Percentiles rank a stretch among this genome's conserved stretches.
Evolutionary conservation across 2,329 filamentous ascomycete species (phyloP).

Genomic region (Xylariales sp.): DNA sequence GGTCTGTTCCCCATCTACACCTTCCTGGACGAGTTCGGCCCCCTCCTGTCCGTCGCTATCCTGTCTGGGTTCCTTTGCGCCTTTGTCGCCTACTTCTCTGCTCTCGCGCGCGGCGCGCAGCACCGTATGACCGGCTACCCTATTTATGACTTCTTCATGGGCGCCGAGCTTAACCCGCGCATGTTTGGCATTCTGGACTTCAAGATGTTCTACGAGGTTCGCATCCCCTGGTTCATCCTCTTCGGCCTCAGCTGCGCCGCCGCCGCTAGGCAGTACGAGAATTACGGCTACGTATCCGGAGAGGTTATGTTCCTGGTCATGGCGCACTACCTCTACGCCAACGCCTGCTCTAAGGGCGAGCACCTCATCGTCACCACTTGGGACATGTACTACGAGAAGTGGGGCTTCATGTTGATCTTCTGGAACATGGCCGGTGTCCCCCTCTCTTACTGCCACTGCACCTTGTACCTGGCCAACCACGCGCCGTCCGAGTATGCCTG

Average conservation of each 20-base stretch:
- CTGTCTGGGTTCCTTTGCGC: slow-evolving; percentile 82
- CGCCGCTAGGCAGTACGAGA: slow-evolving; percentile 77
- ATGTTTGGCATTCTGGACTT: slow-evolving; percentile 86
- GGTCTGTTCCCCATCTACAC: slow-evolving; percentile 87
- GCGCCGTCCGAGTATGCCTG: slow-evolving; percentile 72
- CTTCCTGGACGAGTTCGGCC: slow-evolving; percentile 91
- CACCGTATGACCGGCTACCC: slow-evolving; percentile 88
- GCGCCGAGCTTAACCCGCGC: slow-evolving; percentile 82
- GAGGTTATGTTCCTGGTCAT: slow-evolving; percentile 81
- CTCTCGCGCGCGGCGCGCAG: slow-evolving; percentile 71
- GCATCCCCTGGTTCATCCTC: slow-evolving; percentile 88
- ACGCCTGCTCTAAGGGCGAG: slow-evolving; percentile 88
- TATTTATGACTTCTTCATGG: slow-evolving; percentile 93
- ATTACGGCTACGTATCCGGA: slow-evolving; percentile 80
- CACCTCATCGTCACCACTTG: slow-evolving; percentile 87
- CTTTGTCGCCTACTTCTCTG: slow-evolving; percentile 81
- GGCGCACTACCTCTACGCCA: slow-evolving; percentile 89
- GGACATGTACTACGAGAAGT: slow-evolving; percentile 98
- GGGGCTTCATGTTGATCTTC: slow-evolving; percentile 97
- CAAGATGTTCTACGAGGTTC: slow-evolving; percentile 96
- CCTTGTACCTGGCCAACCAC: slow-evolving; percentile 83
- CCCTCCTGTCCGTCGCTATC: slow-evolving; percentile 89
- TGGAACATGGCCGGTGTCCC: slow-evolving; percentile 94
- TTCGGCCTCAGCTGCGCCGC: slow-evolving; percentile 73
- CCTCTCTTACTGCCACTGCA: slow-evolving; percentile 90